Evolutionary conservation across 1,139 yeast genomes (phyloP), one percentile per base, ranked within the genome.

Genomic region (Debaryomyces psychrophilus): DNA sequence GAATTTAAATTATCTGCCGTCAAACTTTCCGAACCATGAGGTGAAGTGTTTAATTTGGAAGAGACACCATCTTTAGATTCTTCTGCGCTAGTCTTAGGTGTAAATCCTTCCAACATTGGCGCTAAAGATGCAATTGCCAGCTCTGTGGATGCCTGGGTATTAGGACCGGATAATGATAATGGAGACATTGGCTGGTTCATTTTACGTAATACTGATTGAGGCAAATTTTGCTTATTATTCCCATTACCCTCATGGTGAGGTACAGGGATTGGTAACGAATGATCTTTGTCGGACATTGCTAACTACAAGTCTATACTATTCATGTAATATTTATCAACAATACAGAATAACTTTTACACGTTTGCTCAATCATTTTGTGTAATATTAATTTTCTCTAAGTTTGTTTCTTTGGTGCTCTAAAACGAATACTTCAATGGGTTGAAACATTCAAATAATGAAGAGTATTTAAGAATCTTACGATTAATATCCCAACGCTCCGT

Each of bases 121-220:
- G 93, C 93, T 31, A 87, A 81, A 0, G 89, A 79, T 2, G 88
- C 92, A 69, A 86, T 83, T 4, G 93, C 92, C 52, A 73, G 80
- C 48, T 72, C 72, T 2, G 79, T 72, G 12, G 46, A 29, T 4
- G 55, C 52, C 20, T 50, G 50, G 27, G 53, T 50, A 44, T 59
- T 59, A 11, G 49, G 50, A n/a, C 46, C 44, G 3, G 68, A 57
- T 42, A 62, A 56, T 14, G 63, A 60, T 37, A 69, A 57, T 8
- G 74, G 74, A 1, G 73, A 65, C 64, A 69, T 60, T 5, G 72
- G 71, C 44, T 62, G 67, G 44, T 53, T 57, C 37, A 62, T 42
- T 44, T 62, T 61, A 7, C 35, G 26, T 15, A 23, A 40, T 29
- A 38, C 39, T 5, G 37, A 34, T 22, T 23, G 39, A 28, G 33